phyloP scores from a whole-genome alignment of 1,284 basidiomycete genomes.

The Ustilago curta region DNA sequence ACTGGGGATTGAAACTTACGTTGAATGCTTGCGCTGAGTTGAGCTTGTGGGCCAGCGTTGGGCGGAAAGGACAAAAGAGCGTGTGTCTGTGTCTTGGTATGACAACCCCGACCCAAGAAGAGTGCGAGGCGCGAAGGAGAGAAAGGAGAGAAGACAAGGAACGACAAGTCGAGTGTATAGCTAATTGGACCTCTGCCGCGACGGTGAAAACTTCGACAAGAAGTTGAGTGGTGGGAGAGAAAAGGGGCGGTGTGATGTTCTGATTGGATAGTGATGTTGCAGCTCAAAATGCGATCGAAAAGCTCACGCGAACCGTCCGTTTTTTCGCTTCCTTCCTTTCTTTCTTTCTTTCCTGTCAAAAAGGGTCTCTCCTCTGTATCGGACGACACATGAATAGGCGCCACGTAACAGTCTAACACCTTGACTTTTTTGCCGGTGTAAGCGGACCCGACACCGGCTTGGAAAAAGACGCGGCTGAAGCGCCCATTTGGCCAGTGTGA shows the following conservation, averaged over 20 bases:
- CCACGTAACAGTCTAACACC: not conserved
- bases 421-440: slow-evolving; percentile 6
- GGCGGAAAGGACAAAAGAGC: not conserved
- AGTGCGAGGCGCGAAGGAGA: slow-evolving; percentile 27
- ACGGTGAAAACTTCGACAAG: slow-evolving; percentile 19
- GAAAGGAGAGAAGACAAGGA: not conserved
- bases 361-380: slow-evolving; percentile 9
- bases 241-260: not conserved
- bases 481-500: slow-evolving; percentile 14
- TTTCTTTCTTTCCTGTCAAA: slow-evolving; percentile 9
- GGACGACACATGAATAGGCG: slow-evolving; percentile 10
- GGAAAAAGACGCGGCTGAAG: slow-evolving; percentile 1
- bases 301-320: not conserved
- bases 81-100: not conserved
- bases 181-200: slow-evolving; percentile 3
- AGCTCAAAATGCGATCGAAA: slow-evolving; percentile 30
- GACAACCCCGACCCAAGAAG: slow-evolving; percentile 32
- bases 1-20: slow-evolving; percentile 4
- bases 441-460: slow-evolving; percentile 37
- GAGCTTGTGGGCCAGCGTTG: too few relatives aligned
- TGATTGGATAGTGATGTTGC: slow-evolving; percentile 44
- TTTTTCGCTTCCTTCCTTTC: slow-evolving; percentile 13
- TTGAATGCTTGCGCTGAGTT: not conserved
- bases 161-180: not conserved
- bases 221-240: slow-evolving; percentile 5